These are phyloP conservation scores for Dactylellina drechsleri DNA, from an alignment of 2,329 filamentous ascomycete species.

Conservation along the genomic window DNA sequence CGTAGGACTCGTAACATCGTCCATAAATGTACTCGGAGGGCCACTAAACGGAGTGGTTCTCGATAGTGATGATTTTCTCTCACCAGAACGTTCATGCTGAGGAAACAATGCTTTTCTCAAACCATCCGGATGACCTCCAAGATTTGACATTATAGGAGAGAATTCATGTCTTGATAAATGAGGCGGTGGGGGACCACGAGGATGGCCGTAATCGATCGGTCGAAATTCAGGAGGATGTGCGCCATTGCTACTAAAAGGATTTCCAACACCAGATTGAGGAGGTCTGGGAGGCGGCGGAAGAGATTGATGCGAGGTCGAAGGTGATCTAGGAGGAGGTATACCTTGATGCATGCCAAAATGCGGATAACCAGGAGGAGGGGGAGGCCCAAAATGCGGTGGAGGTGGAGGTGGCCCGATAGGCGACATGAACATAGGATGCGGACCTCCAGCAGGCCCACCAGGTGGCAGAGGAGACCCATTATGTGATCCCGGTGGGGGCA, in stretches of 20 bases:
- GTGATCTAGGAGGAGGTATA: conserved; percentile 38
- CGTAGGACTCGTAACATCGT: conserved; percentile 48
- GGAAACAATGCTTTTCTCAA: conserved; percentile 49
- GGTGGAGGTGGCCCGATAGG: conserved; percentile 41
- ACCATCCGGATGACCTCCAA: conserved; percentile 25
- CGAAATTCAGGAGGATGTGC: conserved; percentile 49
- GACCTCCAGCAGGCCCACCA: conserved; percentile 28
- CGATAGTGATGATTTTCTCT: conserved; percentile 34
- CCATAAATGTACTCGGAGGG: conserved; percentile 49
- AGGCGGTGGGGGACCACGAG: conserved; percentile 39
- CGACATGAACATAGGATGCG: conserved; percentile 34
- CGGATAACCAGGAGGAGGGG: conserved; percentile 10
- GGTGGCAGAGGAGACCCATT: conserved; percentile 33
- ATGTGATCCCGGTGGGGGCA: conserved; percentile 26
- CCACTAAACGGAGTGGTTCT: conserved; percentile 48
- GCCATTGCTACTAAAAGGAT: conserved; percentile 52
- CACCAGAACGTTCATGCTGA: conserved; percentile 32
- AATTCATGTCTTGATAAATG: conserved; percentile 36
- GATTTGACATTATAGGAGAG: conserved; percentile 49
- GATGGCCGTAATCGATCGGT: conserved; percentile 46
- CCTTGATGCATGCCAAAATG: conserved; percentile 45
- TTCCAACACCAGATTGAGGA: conserved; percentile 24
- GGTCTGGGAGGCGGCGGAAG: conserved; percentile 29
- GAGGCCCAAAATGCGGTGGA: conserved; percentile 30
- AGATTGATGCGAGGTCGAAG: conserved; percentile 23